phyloP scores from a whole-genome alignment of 2,329 filamentous ascomycete species.

The Stemphylium vesicarium region DNA sequence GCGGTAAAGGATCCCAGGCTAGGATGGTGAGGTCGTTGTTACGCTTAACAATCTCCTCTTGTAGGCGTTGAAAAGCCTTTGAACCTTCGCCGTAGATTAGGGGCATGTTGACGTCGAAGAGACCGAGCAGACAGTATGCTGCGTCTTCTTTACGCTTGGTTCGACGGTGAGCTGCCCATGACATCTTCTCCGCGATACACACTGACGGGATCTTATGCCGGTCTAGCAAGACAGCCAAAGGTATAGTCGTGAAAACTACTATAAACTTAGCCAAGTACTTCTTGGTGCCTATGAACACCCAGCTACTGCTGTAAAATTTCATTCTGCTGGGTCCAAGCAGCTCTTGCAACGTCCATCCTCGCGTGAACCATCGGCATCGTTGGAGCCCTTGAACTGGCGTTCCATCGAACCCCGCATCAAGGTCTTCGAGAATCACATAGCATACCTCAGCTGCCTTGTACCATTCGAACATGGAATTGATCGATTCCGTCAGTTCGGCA shows the following conservation, averaged over 20 bases:
- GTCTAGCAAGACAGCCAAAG: not conserved
- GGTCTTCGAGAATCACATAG: slow-evolving; percentile 21
- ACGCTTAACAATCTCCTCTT: slow-evolving; percentile 10
- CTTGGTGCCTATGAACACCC: not conserved
- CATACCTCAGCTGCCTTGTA: slow-evolving; percentile 17
- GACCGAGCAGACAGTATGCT: slow-evolving; percentile 22
- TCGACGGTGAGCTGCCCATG: slow-evolving; percentile 24
- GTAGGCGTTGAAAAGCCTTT: slow-evolving; percentile 13
- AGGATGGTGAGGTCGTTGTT: slow-evolving; percentile 13
- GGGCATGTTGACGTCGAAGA: slow-evolving; percentile 31
- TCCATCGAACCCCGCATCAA: too few relatives aligned
- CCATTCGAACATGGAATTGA: slow-evolving; percentile 27
- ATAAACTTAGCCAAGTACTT: too few relatives aligned
- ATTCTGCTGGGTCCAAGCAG: slow-evolving; percentile 15
- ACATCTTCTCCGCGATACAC: slow-evolving; percentile 17
- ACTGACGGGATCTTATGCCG: not conserved
- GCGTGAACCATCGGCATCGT: slow-evolving; percentile 23
- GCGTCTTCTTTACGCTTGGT: slow-evolving; percentile 26
- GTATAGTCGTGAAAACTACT: too few relatives aligned
- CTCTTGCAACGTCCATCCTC: slow-evolving; percentile 28
- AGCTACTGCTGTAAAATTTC: slow-evolving; percentile 8
- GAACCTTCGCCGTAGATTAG: slow-evolving; percentile 38
- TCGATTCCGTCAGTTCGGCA: slow-evolving; percentile 17
- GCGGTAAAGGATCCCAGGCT: slow-evolving; percentile 6
- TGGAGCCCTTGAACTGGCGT: too few relatives aligned